A percentile compares a stretch with the other conserved stretches of the same genome.
Evolutionary conservation across 495 filamentous ascomycete genomes (phyloP).

Genomic region (Cairneyella variabilis): DNA sequence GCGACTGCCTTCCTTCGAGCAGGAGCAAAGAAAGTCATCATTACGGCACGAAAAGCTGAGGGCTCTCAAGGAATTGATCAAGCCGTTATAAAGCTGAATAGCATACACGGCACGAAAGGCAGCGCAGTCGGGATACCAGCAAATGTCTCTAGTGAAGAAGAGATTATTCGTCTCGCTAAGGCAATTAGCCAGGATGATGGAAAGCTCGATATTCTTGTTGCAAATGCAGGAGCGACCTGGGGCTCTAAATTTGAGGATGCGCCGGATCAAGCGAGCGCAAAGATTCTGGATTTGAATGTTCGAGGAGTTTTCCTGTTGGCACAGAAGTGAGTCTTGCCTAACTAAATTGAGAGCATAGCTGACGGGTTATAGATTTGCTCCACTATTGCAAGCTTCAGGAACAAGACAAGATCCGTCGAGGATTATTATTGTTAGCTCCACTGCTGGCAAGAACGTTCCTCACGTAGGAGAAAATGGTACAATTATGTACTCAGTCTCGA

Average conservation of each 20-base stretch:
- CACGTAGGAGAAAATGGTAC: constrained; percentile 40
- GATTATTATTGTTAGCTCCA: constrained; percentile 34
- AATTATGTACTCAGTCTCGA: constrained; percentile 41
- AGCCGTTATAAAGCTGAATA: constrained; percentile 37
- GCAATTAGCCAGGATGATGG: constrained; percentile 29
- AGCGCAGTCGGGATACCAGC: constrained; percentile 37
- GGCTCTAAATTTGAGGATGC: constrained; percentile 39
- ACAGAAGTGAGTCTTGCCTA: constrained; percentile 9
- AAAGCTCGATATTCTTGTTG: constrained; percentile 37
- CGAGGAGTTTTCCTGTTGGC: constrained; percentile 33
- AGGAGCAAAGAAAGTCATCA: constrained; percentile 35
- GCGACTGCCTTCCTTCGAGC: constrained; percentile 39
- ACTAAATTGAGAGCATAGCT: too few species aligned
- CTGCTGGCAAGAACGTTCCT: constrained; percentile 35
- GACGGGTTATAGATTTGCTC: constrained; percentile 26
- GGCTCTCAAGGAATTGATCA: constrained; percentile 29
- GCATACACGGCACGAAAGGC: constrained; percentile 30
- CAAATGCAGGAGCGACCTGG: constrained; percentile 40
- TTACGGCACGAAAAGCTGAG: constrained; percentile 35
- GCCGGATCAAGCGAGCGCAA: constrained; percentile 33
- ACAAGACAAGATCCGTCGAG: constrained; percentile 33
- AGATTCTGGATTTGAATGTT: constrained; percentile 41
- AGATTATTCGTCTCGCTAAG: constrained; percentile 35
- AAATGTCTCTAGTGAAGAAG: constrained; percentile 35
- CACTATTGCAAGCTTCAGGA: constrained; percentile 30